These are phyloP conservation scores for Cryptococcus maquisensis DNA, from an alignment of 1,284 basidiomycete species.

Conservation along the genomic window DNA sequence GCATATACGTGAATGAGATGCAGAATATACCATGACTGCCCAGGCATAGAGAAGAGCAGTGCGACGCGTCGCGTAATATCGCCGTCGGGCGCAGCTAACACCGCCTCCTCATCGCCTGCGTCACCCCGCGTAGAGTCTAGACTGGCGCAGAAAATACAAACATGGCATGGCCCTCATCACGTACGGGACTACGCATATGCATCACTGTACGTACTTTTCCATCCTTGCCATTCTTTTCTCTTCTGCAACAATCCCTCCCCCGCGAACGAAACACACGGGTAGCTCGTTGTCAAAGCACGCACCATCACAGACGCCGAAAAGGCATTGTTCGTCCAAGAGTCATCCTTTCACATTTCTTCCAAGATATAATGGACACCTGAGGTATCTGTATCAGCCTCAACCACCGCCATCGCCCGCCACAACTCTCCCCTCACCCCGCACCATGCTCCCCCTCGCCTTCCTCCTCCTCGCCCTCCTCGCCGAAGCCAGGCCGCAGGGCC, in stretches of 20 bases:
- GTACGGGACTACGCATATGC: too few species aligned
- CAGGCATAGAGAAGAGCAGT: too few species aligned
- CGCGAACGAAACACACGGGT: neutral
- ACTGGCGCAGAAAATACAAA: too few species aligned
- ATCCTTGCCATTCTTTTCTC: neutral
- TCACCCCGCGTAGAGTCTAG: too few species aligned
- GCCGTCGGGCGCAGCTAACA: too few species aligned
- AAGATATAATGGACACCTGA: neutral
- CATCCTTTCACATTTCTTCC: neutral
- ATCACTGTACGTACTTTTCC: neutral
- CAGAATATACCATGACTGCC: too few species aligned
- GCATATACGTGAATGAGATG: too few species aligned
- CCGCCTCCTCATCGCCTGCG: too few species aligned
- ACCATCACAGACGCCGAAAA: neutral
- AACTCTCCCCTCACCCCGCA: too few species aligned
- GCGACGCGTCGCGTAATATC: too few species aligned
- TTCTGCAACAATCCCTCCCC: neutral
- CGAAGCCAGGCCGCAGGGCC: too few species aligned
- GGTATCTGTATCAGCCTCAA: neutral
- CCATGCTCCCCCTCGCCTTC: slow-evolving; percentile 81
- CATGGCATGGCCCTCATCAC: too few species aligned
- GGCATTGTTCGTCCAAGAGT: neutral
- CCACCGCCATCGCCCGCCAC: neutral
- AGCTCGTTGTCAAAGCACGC: neutral
- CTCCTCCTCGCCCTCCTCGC: slow-evolving; percentile 79